phyloP scores from a whole-genome alignment of 2,329 filamentous ascomycete species.

The Aspergillus fructus region DNA sequence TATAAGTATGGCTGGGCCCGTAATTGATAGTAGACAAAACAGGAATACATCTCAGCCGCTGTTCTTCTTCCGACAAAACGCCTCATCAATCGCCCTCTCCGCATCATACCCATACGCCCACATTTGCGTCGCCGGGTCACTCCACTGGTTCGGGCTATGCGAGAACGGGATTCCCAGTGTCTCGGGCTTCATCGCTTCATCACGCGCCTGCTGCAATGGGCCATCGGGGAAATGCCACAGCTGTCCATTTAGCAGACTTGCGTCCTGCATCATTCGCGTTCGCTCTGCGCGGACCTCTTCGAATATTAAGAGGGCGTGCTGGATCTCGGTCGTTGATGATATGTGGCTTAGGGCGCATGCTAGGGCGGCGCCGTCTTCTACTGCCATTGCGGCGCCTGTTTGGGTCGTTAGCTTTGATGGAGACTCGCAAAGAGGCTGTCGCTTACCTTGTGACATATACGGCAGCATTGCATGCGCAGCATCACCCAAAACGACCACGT shows the following conservation, averaged over 20 bases:
- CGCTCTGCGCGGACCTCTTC: no score
- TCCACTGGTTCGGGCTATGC: constrained; percentile 51
- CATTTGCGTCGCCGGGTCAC: constrained; percentile 46
- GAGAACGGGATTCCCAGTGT: constrained; percentile 37
- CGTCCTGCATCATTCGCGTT: constrained; percentile 42
- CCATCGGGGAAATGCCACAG: constrained; percentile 52
- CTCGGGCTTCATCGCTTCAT: constrained; percentile 44
- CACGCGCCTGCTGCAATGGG: constrained; percentile 42
- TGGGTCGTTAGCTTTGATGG: no score
- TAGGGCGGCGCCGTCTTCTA: constrained; percentile 43
- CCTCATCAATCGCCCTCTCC: constrained; percentile 36
- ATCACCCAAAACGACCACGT: constrained; percentile 43
- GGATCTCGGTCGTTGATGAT: no score
- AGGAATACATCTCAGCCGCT: no score
- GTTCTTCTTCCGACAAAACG: constrained; percentile 11
- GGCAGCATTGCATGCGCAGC: constrained; percentile 48
- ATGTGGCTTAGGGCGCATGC: no score
- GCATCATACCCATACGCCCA: constrained; percentile 54
- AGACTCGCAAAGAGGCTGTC: no score
- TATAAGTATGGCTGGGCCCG: no score
- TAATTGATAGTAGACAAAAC: no score
- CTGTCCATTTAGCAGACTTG: constrained; percentile 47
- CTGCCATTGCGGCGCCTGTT: constrained; percentile 44
- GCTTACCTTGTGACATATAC: constrained; percentile 40
- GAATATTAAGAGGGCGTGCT: no score